These are phyloP conservation scores for Fusarium sp. DNA, from an alignment of 2,329 filamentous ascomycete species.

Conservation along the genomic window DNA sequence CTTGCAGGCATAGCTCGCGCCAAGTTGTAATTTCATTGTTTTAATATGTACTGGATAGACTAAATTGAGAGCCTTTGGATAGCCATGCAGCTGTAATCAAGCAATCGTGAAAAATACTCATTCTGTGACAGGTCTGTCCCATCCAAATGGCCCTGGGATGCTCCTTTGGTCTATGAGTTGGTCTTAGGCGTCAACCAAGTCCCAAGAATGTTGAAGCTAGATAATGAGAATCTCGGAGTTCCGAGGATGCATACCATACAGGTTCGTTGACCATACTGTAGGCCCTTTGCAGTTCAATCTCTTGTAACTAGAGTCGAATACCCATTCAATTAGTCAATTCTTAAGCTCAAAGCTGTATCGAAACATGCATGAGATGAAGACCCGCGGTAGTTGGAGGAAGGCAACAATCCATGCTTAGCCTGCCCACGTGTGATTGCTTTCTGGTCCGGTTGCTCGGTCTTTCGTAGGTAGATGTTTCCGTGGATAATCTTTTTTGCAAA, in stretches of 20 bases:
- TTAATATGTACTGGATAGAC: background rate
- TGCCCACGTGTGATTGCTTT: background rate
- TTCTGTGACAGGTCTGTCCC: background rate
- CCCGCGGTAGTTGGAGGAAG: background rate
- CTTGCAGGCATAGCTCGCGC: slow-evolving; percentile 22
- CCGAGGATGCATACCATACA: background rate
- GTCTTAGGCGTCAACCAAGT: background rate
- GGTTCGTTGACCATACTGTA: background rate
- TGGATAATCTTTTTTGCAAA: background rate
- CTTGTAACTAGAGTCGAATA: background rate
- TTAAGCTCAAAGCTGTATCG: no score
- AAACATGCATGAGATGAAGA: background rate
- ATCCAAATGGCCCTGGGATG: background rate
- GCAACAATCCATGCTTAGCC: background rate
- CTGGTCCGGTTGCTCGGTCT: no score
- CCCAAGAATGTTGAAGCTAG: background rate
- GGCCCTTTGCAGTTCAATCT: background rate
- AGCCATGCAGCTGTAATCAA: background rate
- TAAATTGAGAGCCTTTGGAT: background rate
- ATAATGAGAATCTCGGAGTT: background rate
- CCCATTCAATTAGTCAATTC: background rate
- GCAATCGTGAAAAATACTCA: background rate
- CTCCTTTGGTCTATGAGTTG: background rate
- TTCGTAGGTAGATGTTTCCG: background rate
- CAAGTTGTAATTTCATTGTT: slow-evolving; percentile 8